These are phyloP conservation scores for Ganoderma lucidum DNA, from an alignment of 1,284 basidiomycete genomes.

Conservation along the genomic window DNA sequence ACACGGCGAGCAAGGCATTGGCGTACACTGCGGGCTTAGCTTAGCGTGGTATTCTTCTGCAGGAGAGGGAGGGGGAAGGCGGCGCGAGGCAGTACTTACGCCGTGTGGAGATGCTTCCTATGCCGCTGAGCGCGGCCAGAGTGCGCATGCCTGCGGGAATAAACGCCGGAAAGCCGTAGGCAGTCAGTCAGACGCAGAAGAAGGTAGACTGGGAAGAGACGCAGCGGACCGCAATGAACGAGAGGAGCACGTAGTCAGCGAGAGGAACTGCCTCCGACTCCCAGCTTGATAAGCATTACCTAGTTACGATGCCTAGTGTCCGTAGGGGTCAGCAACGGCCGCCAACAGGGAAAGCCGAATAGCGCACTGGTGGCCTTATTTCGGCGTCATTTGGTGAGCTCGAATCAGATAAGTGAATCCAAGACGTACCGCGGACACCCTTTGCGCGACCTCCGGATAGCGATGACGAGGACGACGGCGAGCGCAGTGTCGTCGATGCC, in stretches of 20 bases:
- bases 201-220: not conserved
- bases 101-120: slow-evolving; percentile 17
- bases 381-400: not conserved
- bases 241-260: not conserved
- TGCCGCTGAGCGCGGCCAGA: not conserved
- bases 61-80: too few species aligned
- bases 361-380: slow-evolving; percentile 5
- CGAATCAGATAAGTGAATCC: not conserved
- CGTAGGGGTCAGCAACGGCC: not conserved
- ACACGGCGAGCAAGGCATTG: not conserved
- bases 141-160: slow-evolving; percentile 9
- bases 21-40: not conserved
- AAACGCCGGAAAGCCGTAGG: not conserved
- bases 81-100: not conserved
- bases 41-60: not conserved
- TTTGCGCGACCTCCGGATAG: slow-evolving; percentile 7
- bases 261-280: too few species aligned
- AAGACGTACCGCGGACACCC: not conserved
- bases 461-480: not conserved
- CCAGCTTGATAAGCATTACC: not conserved
- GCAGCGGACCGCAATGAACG: slow-evolving; percentile 17
- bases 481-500: slow-evolving; percentile 9
- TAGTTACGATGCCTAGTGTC: slow-evolving; percentile 5
- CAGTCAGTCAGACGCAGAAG: not conserved
- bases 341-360: not conserved